These are phyloP conservation scores for Pseudocercospora crystallina DNA, from an alignment of 2,329 filamentous ascomycete species.

Conservation along the genomic window DNA sequence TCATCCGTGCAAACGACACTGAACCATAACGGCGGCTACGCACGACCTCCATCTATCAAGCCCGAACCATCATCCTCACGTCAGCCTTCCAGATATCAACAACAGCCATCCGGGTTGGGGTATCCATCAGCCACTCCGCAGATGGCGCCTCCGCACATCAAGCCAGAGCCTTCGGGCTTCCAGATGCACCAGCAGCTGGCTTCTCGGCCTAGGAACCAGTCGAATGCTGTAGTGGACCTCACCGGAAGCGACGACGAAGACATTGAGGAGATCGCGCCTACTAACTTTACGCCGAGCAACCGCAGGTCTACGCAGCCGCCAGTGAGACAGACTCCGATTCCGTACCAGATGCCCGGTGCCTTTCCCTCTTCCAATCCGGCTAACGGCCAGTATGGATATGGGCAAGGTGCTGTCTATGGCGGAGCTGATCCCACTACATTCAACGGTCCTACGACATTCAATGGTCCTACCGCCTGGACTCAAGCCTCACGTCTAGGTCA, in stretches of 20 bases:
- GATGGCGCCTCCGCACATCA: conserved; percentile 8
- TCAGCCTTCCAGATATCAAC: background rate
- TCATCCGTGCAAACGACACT: conserved; percentile 33
- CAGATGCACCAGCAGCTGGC: conserved; percentile 13
- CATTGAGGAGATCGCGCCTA: conserved; percentile 26
- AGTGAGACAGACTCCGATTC: background rate
- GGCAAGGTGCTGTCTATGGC: too few species aligned
- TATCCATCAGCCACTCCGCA: background rate
- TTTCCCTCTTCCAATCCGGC: conserved; percentile 13
- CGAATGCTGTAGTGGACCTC: conserved; percentile 31
- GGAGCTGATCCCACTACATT: too few species aligned
- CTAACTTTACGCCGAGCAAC: conserved; percentile 25
- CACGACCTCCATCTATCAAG: conserved; percentile 19
- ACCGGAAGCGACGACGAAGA: conserved; percentile 34
- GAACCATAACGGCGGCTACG: conserved; percentile 27
- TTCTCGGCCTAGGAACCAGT: conserved; percentile 13
- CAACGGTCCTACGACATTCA: too few species aligned
- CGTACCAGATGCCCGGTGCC: conserved; percentile 25
- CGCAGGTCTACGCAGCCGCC: conserved; percentile 6
- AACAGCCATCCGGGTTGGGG: background rate
- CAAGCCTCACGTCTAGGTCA: background rate
- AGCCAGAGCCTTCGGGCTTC: conserved; percentile 6
- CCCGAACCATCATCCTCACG: conserved; percentile 15
- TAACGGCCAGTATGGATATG: too few species aligned
- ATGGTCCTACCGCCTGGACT: background rate